phyloP scores from a whole-genome alignment of 192 early-diverging fungal genomes.

The Backusella sp. region DNA sequence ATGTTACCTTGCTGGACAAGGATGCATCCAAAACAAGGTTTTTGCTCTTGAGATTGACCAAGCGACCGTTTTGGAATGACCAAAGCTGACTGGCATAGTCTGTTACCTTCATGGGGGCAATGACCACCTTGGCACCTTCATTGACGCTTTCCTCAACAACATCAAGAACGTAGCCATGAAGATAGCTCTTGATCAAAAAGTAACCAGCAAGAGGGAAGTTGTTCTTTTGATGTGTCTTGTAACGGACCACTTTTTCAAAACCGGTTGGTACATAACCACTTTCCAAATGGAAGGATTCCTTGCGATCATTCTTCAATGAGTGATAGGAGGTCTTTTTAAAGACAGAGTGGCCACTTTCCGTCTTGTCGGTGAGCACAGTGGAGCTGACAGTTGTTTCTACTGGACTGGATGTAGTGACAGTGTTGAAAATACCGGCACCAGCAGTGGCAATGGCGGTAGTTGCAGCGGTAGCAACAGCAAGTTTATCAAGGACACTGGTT shows the following conservation, averaged over 20 bases:
- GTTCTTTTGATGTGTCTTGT: conserved; percentile 12
- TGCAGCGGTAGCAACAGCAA: conserved; percentile 1
- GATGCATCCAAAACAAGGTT: conserved; percentile 23
- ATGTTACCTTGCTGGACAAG: background rate
- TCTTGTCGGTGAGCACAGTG: background rate
- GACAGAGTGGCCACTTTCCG: background rate
- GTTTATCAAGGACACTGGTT: background rate
- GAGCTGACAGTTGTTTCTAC: background rate
- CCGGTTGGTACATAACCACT: conserved; percentile 26
- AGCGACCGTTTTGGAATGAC: conserved; percentile 21
- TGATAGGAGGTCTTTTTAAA: background rate
- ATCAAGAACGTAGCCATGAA: conserved; percentile 32
- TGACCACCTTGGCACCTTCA: conserved; percentile 11
- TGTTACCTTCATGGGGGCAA: conserved; percentile 15
- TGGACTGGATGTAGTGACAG: background rate
- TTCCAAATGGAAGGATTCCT: conserved; percentile 3
- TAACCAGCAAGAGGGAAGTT: conserved; percentile 26
- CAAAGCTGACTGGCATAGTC: conserved; percentile 34
- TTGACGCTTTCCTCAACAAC: background rate
- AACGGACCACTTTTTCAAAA: conserved; percentile 25
- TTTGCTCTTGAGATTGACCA: conserved; percentile 27
- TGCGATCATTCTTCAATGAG: background rate
- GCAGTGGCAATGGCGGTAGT: background rate
- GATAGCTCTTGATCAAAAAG: conserved; percentile 30
- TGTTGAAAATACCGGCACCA: background rate